Evolutionary conservation across 495 filamentous ascomycete species (phyloP).

Genomic region (Penicillium turbatum): DNA sequence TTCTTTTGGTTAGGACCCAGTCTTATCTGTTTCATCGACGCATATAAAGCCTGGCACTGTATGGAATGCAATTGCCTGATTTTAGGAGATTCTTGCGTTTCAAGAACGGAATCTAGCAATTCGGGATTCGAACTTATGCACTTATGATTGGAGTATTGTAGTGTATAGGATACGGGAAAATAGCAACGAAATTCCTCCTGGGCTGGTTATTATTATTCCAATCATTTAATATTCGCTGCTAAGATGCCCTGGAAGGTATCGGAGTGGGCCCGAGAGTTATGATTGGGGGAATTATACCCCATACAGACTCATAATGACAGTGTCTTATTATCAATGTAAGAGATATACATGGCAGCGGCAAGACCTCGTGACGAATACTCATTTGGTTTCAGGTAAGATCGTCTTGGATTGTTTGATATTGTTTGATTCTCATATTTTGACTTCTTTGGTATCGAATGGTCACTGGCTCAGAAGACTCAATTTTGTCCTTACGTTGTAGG

Average conservation of each 20-base stretch:
- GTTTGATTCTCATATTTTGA: neutral
- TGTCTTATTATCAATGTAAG: neutral
- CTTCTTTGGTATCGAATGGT: neutral
- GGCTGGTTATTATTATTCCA: neutral
- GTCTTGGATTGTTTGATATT: neutral
- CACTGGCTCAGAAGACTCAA: no score
- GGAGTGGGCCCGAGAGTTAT: conserved; percentile 7
- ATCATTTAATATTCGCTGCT: neutral
- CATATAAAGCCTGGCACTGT: no score
- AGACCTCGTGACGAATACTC: conserved; percentile 4
- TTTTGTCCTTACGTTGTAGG: no score
- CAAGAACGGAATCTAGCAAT: neutral
- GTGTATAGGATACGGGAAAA: neutral
- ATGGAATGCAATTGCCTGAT: neutral
- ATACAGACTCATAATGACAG: neutral
- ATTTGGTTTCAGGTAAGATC: conserved; percentile 3
- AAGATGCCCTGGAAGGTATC: neutral
- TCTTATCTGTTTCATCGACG: conserved; percentile 1
- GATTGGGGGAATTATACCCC: neutral
- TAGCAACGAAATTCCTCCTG: neutral
- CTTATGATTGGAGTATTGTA: neutral
- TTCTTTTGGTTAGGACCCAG: neutral
- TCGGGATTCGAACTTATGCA: neutral
- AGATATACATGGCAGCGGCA: neutral
- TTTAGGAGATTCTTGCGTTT: neutral